Percentiles rank a stretch among this genome's conserved stretches.
Conservation (phyloP, 2,329 filamentous ascomycete species). For the Ramularia collo-cygni region DNA sequence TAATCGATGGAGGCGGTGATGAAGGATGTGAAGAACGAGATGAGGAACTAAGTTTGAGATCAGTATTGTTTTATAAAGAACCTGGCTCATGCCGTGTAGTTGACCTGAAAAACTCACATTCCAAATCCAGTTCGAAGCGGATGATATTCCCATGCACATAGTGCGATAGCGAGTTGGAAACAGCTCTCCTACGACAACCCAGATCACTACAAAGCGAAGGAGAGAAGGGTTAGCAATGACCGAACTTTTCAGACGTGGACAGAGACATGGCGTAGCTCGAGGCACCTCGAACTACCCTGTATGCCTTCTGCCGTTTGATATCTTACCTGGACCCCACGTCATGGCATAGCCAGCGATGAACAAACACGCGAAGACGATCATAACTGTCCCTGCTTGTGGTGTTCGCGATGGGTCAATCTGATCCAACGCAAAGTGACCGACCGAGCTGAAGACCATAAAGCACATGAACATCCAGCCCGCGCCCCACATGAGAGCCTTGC, state of each 20-base stretch:
- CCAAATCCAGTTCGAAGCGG: slow-evolving; percentile 54
- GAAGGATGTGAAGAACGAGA: slow-evolving; percentile 69
- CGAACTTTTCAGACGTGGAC: slow-evolving; percentile 32
- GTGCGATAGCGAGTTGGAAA: slow-evolving; percentile 53
- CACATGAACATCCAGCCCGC: slow-evolving; percentile 48
- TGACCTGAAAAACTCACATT: slow-evolving; percentile 29
- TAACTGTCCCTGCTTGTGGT: slow-evolving; percentile 47
- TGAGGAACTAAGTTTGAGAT: slow-evolving; percentile 13
- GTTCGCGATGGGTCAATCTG: slow-evolving; percentile 29
- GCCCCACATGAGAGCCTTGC: slow-evolving; percentile 40
- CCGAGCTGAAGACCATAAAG: slow-evolving; percentile 49
- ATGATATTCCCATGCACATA: slow-evolving; percentile 47
- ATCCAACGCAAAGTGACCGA: slow-evolving; percentile 40
- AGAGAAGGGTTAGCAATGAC: too few relatives aligned
- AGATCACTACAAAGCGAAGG: too few relatives aligned
- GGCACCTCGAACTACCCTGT: too few relatives aligned
- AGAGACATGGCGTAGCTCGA: too few relatives aligned
- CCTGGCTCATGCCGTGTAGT: too few relatives aligned
- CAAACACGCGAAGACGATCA: slow-evolving; percentile 63
- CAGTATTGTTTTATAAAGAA: slow-evolving; percentile 28
- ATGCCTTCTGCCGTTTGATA: too few relatives aligned
- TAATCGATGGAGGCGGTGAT: slow-evolving; percentile 67
- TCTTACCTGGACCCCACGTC: slow-evolving; percentile 56
- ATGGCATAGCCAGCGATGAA: slow-evolving; percentile 61
- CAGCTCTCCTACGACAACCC: slow-evolving; percentile 16